phyloP scores from a whole-genome alignment of 1,139 yeast species.

The Arxiozyma slooffiae region DNA sequence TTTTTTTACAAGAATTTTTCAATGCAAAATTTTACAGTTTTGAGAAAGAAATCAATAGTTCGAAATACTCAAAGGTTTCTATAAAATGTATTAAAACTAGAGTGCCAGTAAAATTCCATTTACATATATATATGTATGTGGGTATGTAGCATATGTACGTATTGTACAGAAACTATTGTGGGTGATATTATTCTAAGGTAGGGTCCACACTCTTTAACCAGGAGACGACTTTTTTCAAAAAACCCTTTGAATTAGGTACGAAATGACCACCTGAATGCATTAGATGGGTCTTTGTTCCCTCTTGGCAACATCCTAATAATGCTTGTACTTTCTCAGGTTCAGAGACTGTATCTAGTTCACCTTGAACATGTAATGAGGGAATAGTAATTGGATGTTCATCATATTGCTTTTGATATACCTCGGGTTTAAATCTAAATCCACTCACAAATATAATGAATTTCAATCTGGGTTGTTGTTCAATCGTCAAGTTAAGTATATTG shows the following conservation, averaged over 20 bases:
- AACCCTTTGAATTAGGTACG: slow-evolving; percentile 62
- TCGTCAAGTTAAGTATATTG: slow-evolving; percentile 25
- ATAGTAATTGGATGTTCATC: slow-evolving; percentile 36
- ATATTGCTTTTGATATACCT: slow-evolving; percentile 42
- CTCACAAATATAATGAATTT: slow-evolving; percentile 68
- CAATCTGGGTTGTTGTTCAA: slow-evolving; percentile 37
- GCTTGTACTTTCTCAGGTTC: slow-evolving; percentile 58
- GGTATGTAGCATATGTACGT: background rate
- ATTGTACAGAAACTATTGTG: background rate
- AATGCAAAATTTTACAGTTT: background rate
- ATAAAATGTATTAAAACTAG: too few species aligned
- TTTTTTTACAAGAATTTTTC: too few species aligned
- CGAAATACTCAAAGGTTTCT: background rate
- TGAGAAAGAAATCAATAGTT: background rate
- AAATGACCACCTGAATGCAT: slow-evolving; percentile 83
- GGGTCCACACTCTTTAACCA: slow-evolving; percentile 37
- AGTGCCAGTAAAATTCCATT: background rate
- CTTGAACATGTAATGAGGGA: slow-evolving; percentile 68
- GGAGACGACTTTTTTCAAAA: slow-evolving; percentile 46
- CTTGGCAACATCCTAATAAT: slow-evolving; percentile 46
- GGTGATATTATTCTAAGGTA: background rate
- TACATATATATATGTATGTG: background rate
- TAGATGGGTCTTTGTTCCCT: slow-evolving; percentile 39
- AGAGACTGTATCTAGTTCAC: slow-evolving; percentile 83
- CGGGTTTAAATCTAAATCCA: slow-evolving; percentile 60